phyloP scores from a whole-genome alignment of 164 flowering plant genomes.

The Chloranthus sessilifolius region DNA sequence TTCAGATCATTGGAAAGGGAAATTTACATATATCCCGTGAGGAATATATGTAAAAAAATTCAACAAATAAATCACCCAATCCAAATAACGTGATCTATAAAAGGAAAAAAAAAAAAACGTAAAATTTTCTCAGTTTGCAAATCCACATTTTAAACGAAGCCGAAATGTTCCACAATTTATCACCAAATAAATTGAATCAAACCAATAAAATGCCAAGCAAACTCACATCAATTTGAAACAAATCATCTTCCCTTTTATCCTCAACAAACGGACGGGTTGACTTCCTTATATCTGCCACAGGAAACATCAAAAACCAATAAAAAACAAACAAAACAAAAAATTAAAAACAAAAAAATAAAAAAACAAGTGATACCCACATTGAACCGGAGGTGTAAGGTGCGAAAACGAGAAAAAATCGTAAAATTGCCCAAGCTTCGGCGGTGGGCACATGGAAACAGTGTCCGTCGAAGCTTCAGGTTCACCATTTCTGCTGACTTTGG shows the following conservation, averaged over 20 bases:
- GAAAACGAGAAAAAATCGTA: slow-evolving; percentile 91
- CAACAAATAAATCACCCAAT: too few relatives aligned
- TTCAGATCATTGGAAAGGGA: too few relatives aligned
- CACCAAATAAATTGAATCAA: too few relatives aligned
- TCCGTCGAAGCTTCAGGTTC: slow-evolving; percentile 21
- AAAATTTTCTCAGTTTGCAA: too few relatives aligned
- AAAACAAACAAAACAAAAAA: neutral
- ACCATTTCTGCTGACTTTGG: slow-evolving; percentile 8
- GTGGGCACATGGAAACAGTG: slow-evolving; percentile 56
- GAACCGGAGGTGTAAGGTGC: slow-evolving; percentile 74
- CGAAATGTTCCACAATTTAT: too few relatives aligned
- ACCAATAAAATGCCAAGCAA: neutral
- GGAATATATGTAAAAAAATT: too few relatives aligned
- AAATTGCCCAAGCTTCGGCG: slow-evolving; percentile 74
- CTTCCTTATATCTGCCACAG: slow-evolving; percentile 60
- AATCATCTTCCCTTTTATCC: slow-evolving; percentile 75
- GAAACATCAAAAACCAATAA: neutral
- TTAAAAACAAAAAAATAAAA: neutral
- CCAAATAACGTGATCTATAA: neutral
- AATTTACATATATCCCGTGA: too few relatives aligned
- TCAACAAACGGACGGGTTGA: slow-evolving; percentile 70
- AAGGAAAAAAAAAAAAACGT: neutral
- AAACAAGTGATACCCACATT: slow-evolving; percentile 43
- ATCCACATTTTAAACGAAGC: neutral
- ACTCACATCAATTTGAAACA: slow-evolving; percentile 87